These are phyloP conservation scores for Colletotrichum viniferum DNA, from an alignment of 2,329 filamentous ascomycete species.

Conservation along the genomic window DNA sequence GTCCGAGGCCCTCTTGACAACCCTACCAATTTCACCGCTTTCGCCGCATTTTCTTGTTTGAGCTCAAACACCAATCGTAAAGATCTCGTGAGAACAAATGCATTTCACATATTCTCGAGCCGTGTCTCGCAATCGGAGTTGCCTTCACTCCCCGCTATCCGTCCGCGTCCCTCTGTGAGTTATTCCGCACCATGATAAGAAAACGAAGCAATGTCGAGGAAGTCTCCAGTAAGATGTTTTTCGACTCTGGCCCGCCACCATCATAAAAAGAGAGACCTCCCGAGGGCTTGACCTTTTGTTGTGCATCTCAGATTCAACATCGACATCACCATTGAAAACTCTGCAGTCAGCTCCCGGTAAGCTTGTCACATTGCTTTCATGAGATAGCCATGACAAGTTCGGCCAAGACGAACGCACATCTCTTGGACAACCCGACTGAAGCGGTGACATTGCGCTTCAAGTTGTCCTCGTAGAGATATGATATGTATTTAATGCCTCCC, in stretches of 20 bases:
- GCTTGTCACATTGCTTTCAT: not conserved
- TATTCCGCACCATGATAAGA: not conserved
- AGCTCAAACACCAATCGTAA: not conserved
- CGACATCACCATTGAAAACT: accelerated
- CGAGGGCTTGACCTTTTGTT: accelerated
- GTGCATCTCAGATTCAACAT: not conserved
- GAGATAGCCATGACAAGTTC: not conserved
- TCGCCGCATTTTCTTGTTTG: not conserved
- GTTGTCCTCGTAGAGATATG: no score
- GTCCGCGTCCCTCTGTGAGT: not conserved
- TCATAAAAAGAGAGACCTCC: not conserved
- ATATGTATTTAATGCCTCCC: no score
- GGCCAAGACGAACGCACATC: no score
- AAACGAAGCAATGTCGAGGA: not conserved
- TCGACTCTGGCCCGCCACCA: accelerated
- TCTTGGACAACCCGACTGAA: no score
- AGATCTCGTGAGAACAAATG: not conserved
- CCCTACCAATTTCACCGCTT: no score
- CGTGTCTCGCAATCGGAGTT: not conserved
- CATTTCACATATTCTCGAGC: not conserved
- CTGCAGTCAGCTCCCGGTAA: not conserved
- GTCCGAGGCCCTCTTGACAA: not conserved
- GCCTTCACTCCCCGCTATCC: not conserved
- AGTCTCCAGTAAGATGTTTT: not conserved
- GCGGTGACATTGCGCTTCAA: no score